phyloP scores from a whole-genome alignment of 2,329 filamentous ascomycete species.

The Kalaharituber pfeilii region DNA sequence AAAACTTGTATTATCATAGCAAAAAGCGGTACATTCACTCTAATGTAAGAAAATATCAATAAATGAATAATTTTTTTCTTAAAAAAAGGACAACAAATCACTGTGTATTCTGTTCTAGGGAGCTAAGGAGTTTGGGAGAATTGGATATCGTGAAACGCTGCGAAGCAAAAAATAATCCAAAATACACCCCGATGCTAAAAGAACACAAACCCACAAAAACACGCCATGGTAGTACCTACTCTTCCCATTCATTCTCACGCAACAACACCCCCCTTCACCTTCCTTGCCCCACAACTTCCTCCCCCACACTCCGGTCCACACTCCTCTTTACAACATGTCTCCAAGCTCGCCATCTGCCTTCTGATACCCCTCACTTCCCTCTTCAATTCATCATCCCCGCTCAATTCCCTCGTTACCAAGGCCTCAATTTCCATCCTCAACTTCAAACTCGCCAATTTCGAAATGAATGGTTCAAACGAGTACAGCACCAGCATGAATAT shows the following conservation, averaged over 20 bases:
- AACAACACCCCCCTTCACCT: background rate
- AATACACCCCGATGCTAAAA: too few relatives aligned
- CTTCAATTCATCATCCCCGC: slow-evolving; percentile 11
- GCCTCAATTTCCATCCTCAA: slow-evolving; percentile 8
- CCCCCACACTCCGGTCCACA: background rate
- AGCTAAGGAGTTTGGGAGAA: too few relatives aligned
- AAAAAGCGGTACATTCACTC: too few relatives aligned
- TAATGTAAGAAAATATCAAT: too few relatives aligned
- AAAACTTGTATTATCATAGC: too few relatives aligned
- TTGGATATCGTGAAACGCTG: too few relatives aligned
- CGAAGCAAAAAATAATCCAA: too few relatives aligned
- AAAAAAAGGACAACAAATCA: too few relatives aligned
- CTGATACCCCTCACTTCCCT: slow-evolving; percentile 10
- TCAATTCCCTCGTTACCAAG: slow-evolving; percentile 4
- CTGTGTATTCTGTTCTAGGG: too few relatives aligned
- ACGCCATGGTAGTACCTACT: too few relatives aligned
- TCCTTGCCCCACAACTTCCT: background rate
- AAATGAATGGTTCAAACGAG: slow-evolving; percentile 6
- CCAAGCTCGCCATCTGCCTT: slow-evolving; percentile 15
- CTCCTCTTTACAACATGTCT: slow-evolving; percentile 10
- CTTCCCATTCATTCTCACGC: background rate
- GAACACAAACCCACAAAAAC: too few relatives aligned
- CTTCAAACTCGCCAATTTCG: background rate
- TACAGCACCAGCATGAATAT: slow-evolving; percentile 16
- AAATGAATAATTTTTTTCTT: too few relatives aligned